phyloP scores from a whole-genome alignment of 805 yeast species.

The Candida stauntonica region DNA sequence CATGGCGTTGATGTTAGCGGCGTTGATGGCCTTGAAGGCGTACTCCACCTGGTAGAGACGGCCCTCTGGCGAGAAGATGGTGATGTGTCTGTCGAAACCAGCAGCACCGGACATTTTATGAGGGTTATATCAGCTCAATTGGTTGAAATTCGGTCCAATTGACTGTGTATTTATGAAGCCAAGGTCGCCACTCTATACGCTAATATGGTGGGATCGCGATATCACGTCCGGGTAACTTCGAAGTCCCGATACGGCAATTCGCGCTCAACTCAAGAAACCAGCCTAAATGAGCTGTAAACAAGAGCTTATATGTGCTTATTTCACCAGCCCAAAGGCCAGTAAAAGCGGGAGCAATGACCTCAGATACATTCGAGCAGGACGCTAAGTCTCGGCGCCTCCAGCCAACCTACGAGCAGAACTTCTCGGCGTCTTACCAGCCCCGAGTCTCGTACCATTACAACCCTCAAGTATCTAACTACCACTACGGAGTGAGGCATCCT shows the following conservation, averaged over 20 bases:
- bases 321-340: too few relatives aligned
- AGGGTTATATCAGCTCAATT: too few relatives aligned
- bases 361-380: constrained; percentile 38
- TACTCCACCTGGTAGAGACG: constrained; percentile 96
- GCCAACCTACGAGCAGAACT: constrained; percentile 43
- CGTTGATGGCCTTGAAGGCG: constrained; percentile 94
- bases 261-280: too few relatives aligned
- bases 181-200: not conserved
- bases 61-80: constrained; percentile 98
- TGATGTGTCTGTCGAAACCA: constrained; percentile 98
- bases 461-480: constrained; percentile 74
- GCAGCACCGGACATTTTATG: constrained; percentile 50
- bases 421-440: constrained; percentile 38
- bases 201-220: not conserved
- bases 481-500: constrained; percentile 94
- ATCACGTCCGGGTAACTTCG: not conserved
- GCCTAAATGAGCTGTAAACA: too few relatives aligned
- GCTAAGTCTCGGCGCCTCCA: constrained; percentile 35
- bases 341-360: constrained; percentile 8
- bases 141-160: too few relatives aligned
- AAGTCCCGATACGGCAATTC: not conserved
- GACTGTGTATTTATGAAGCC: too few relatives aligned
- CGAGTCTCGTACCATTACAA: constrained; percentile 86
- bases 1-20: constrained; percentile 84
- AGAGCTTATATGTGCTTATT: not conserved